Percentiles rank a stretch among this genome's conserved stretches.
These are phyloP conservation scores for Ogataea zsoltii DNA, from an alignment of 805 yeast genomes.

Conservation along the genomic window DNA sequence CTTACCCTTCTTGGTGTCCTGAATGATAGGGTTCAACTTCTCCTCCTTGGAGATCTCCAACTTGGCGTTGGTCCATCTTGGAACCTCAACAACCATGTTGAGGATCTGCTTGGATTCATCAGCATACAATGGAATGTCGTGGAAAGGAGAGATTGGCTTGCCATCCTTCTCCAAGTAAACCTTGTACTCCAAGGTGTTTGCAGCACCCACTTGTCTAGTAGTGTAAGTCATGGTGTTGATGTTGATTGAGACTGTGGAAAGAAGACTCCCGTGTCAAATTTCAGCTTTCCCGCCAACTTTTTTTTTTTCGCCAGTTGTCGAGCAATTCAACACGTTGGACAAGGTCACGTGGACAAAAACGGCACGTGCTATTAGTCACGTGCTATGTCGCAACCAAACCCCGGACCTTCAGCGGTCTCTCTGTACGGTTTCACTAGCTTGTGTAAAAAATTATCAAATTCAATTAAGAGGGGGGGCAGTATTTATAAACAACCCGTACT, in stretches of 20 bases:
- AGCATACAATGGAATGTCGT: slow-evolving; percentile 89
- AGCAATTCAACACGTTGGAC: background rate
- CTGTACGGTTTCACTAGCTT: no score
- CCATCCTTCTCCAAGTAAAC: slow-evolving; percentile 92
- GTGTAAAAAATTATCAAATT: no score
- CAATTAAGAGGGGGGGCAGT: background rate
- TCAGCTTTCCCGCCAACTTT: background rate
- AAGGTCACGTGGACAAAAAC: background rate
- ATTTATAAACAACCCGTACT: slow-evolving; percentile 1
- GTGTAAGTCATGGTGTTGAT: slow-evolving; percentile 62
- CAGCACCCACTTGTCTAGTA: slow-evolving; percentile 92
- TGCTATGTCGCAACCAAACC: background rate
- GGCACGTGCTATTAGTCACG: background rate
- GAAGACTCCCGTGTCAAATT: background rate
- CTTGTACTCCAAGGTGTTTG: slow-evolving; percentile 91
- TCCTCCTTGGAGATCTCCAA: slow-evolving; percentile 88
- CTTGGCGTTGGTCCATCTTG: slow-evolving; percentile 98
- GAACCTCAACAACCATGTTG: slow-evolving; percentile 87
- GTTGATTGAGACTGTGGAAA: background rate
- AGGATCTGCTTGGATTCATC: slow-evolving; percentile 87
- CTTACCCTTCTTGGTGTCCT: slow-evolving; percentile 97
- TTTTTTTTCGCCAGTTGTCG: background rate
- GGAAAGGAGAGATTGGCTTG: slow-evolving; percentile 93
- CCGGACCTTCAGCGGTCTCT: no score
- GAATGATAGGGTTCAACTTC: slow-evolving; percentile 88